Percentiles rank a stretch among this genome's conserved stretches.
phyloP scores from a whole-genome alignment of 2,329 filamentous ascomycete species.

The Mycogone perniciosa region DNA sequence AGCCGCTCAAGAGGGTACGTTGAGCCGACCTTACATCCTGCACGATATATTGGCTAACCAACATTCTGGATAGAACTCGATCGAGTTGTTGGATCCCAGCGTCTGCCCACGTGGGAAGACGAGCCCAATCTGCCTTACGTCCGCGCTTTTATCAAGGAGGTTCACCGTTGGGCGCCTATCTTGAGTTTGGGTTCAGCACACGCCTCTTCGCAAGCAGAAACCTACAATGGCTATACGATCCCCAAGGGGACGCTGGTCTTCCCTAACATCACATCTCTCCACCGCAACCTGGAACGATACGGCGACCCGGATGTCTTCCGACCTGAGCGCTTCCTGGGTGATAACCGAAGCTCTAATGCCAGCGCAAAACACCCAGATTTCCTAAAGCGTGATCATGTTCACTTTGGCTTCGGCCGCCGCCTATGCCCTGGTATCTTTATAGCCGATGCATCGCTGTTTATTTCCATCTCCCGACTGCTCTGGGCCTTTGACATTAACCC shows the following conservation, averaged over 20 bases:
- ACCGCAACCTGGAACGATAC: constrained; percentile 2
- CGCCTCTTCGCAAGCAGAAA: background rate
- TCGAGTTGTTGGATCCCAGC: constrained; percentile 32
- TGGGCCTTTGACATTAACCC: constrained; percentile 40
- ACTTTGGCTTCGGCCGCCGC: constrained; percentile 49
- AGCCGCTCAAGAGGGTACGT: constrained; percentile 22
- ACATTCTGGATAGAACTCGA: constrained; percentile 34
- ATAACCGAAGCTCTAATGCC: constrained; percentile 26
- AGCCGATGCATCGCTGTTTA: constrained; percentile 42
- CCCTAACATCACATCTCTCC: background rate
- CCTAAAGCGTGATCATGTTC: constrained; percentile 44
- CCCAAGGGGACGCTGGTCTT: constrained; percentile 1
- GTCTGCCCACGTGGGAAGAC: constrained; percentile 39
- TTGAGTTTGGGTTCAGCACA: background rate
- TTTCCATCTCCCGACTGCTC: constrained; percentile 41
- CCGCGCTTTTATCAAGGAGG: constrained; percentile 25
- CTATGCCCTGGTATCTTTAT: constrained; percentile 54
- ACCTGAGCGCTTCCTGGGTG: constrained; percentile 18
- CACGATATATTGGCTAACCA: background rate
- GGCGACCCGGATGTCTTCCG: constrained; percentile 3
- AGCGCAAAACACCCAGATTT: constrained; percentile 23
- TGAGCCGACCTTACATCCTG: constrained; percentile 24
- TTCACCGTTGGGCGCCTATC: constrained; percentile 1
- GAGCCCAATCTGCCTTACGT: constrained; percentile 38
- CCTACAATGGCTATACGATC: background rate